phyloP scores from a whole-genome alignment of 192 early-diverging fungal species.

The Pilobolus umbonatus region DNA sequence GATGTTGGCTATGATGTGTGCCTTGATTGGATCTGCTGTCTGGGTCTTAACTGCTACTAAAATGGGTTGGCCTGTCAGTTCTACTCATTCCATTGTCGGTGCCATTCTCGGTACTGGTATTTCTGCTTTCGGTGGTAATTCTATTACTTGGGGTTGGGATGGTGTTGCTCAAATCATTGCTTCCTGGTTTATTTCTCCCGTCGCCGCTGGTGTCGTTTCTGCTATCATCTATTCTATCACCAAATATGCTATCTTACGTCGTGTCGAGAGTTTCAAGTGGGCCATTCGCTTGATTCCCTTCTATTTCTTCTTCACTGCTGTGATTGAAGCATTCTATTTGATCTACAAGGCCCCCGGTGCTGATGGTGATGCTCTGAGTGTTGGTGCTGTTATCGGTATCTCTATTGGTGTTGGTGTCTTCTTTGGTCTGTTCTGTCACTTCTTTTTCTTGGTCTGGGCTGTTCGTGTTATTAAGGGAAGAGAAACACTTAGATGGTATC shows the following conservation, averaged over 20 bases:
- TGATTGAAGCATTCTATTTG: conserved; percentile 63
- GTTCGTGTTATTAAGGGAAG: conserved; percentile 56
- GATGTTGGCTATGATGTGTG: conserved; percentile 83
- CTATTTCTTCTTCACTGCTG: conserved; percentile 65
- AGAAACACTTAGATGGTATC: conserved; percentile 72
- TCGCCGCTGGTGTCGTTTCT: conserved; percentile 60
- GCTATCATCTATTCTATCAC: conserved; percentile 62
- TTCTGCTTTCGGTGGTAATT: conserved; percentile 56
- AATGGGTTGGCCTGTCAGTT: conserved; percentile 67
- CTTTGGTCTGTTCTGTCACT: conserved; percentile 49
- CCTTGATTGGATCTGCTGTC: conserved; percentile 65
- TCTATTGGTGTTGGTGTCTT: conserved; percentile 54
- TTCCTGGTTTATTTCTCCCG: conserved; percentile 74
- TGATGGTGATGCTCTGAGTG: conserved; percentile 32
- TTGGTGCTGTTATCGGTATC: conserved; percentile 56
- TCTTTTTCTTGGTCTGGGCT: conserved; percentile 67
- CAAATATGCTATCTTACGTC: conserved; percentile 56
- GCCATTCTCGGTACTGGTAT: conserved; percentile 73
- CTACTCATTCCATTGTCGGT: conserved; percentile 82
- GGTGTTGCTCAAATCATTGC: conserved; percentile 55
- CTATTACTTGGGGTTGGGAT: conserved; percentile 59
- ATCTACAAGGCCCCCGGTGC: conserved; percentile 62
- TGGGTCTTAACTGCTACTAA: conserved; percentile 73
- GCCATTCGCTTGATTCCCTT: conserved; percentile 64
- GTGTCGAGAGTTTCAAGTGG: conserved; percentile 58